phyloP scores from a whole-genome alignment of 2,329 filamentous ascomycete species.

The Calonectria henricotiae region DNA sequence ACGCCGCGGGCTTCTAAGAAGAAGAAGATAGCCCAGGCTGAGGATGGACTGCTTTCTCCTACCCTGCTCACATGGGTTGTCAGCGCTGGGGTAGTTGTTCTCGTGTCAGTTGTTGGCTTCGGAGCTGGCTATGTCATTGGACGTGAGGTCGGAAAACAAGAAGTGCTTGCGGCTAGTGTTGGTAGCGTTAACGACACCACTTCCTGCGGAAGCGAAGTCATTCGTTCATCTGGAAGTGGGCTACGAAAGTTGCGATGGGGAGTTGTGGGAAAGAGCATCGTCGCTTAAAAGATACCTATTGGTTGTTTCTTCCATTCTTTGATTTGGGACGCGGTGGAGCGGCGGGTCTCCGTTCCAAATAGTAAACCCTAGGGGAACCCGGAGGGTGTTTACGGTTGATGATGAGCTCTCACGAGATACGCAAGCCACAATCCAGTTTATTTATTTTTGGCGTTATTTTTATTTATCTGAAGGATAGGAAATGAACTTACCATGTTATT shows the following conservation, averaged over 20 bases:
- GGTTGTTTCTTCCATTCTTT: slow-evolving; percentile 18
- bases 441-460: slow-evolving; percentile 38
- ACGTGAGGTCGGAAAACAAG: slow-evolving; percentile 76
- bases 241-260: slow-evolving; percentile 72
- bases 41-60: slow-evolving; percentile 69
- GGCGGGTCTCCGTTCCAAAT: slow-evolving; percentile 26
- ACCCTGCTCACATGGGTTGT: slow-evolving; percentile 78
- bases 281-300: slow-evolving; percentile 57
- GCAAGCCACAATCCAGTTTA: slow-evolving; percentile 38
- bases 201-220: slow-evolving; percentile 70
- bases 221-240: slow-evolving; percentile 68
- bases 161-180: slow-evolving; percentile 63
- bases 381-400: slow-evolving; percentile 36
- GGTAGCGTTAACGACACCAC: slow-evolving; percentile 64
- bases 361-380: slow-evolving; percentile 17
- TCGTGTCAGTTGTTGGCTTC: slow-evolving; percentile 79
- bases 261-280: slow-evolving; percentile 67
- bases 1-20: slow-evolving; percentile 71
- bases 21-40: slow-evolving; percentile 66
- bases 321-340: slow-evolving; percentile 3
- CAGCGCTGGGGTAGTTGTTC: slow-evolving; percentile 77
- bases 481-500: slow-evolving; percentile 32
- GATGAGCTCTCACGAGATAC: slow-evolving; percentile 43
- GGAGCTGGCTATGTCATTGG: slow-evolving; percentile 80
- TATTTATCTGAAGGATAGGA: slow-evolving; percentile 37